Conservation (phyloP, 768 basidiomycete genomes). For the Scleroderma bovista region DNA sequence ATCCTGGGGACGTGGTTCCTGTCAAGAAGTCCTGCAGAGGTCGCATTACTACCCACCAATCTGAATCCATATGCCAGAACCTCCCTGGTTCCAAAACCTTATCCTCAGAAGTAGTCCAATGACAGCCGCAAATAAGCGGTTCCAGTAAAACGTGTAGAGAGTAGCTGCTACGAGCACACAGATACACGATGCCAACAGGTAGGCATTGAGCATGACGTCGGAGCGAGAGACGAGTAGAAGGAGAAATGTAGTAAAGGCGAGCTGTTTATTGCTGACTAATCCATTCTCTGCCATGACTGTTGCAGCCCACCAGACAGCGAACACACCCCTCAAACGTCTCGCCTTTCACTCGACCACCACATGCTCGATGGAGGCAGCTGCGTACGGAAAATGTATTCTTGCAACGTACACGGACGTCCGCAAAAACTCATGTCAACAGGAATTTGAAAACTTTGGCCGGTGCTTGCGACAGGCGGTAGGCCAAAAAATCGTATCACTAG, state of each 20-base stretch:
- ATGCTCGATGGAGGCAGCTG: slow-evolving; percentile 64
- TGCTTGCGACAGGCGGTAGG: slow-evolving; percentile 79
- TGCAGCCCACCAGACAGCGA: slow-evolving; percentile 12
- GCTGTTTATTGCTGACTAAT: too few species aligned
- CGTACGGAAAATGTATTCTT: slow-evolving; percentile 87
- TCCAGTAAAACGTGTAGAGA: slow-evolving; percentile 89
- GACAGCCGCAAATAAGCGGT: slow-evolving; percentile 70
- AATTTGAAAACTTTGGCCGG: slow-evolving; percentile 78
- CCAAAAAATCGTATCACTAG: slow-evolving; percentile 14
- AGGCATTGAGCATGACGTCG: slow-evolving; percentile 46
- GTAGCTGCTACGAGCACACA: slow-evolving; percentile 50
- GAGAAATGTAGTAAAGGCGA: too few species aligned
- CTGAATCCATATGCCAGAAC: slow-evolving; percentile 77
- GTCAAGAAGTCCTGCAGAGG: not conserved
- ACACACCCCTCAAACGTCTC: slow-evolving; percentile 53
- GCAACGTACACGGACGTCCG: slow-evolving; percentile 77
- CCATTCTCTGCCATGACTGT: too few species aligned
- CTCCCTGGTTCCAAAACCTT: slow-evolving; percentile 71
- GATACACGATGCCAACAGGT: slow-evolving; percentile 61
- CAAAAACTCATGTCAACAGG: slow-evolving; percentile 77
- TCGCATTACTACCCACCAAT: slow-evolving; percentile 47
- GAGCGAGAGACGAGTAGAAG: too few species aligned
- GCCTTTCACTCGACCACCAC: slow-evolving; percentile 70
- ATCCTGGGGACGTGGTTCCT: slow-evolving; percentile 43
- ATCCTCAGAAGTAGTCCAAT: slow-evolving; percentile 63